These are phyloP conservation scores for Pisolithus microcarpus DNA, from an alignment of 768 basidiomycete species.

Conservation along the genomic window DNA sequence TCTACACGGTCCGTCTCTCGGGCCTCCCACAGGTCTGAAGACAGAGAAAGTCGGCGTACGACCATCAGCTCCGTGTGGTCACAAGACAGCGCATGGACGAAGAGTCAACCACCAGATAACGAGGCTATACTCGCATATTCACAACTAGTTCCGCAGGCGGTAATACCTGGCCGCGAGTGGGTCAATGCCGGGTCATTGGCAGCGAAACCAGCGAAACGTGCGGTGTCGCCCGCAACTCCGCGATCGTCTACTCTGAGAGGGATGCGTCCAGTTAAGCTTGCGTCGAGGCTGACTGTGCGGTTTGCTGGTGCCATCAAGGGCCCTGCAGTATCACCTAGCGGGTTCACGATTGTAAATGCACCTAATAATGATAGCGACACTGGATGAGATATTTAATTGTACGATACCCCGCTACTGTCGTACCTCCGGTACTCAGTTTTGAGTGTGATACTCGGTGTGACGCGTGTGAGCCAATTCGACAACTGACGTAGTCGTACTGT, in stretches of 20 bases:
- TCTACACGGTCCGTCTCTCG: background rate
- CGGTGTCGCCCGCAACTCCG: background rate
- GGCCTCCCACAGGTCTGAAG: background rate
- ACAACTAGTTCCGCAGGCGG: background rate
- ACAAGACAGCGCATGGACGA: conserved; percentile 37
- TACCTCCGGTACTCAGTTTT: background rate
- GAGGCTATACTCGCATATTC: conserved; percentile 3
- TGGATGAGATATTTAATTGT: conserved; percentile 3
- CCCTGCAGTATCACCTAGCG: background rate
- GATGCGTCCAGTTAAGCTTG: conserved; percentile 3
- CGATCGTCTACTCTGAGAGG: background rate
- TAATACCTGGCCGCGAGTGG: background rate
- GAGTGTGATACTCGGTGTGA: too few species aligned
- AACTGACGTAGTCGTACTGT: too few species aligned
- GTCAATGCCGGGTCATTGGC: background rate
- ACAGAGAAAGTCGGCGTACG: conserved; percentile 6
- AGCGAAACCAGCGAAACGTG: conserved; percentile 2
- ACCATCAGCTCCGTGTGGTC: conserved; percentile 21
- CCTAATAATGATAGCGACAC: background rate
- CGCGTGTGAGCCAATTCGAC: too few species aligned
- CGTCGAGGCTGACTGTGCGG: conserved; percentile 1
- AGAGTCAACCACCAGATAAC: conserved; percentile 15
- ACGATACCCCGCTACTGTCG: background rate
- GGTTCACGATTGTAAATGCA: background rate
- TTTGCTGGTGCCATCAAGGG: conserved; percentile 1